Base-by-base conservation (phyloP, 306 rosid genomes). In the Rubus parviflorus region DNA sequence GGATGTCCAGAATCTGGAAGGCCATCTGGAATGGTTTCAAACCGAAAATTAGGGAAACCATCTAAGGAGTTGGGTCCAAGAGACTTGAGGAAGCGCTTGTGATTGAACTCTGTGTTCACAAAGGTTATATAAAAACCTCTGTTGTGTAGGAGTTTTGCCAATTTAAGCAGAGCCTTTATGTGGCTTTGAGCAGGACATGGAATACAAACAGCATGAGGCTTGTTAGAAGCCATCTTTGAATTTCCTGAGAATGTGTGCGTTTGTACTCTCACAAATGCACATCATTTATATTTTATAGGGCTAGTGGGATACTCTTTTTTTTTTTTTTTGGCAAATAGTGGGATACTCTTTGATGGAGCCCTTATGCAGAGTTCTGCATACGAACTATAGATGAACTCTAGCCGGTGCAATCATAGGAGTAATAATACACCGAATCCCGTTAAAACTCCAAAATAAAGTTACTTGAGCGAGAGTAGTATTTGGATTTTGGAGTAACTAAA, bases 161-260 rank as follows among this genome's bases (percentile, higher is more conserved):
- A 62, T 35, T 62, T 62, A 12, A 54, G 61, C 23, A 54, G 12
- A 0, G 25, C 61, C 61, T 54, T 54, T 54, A 54, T 54, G 25
- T 54, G 61, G 61, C 61, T 54, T 54, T 54, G 61, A 54, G 4
- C 3, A 19, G 25, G 61, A 54, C 10, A 0, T 54, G 61, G 61
- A 54, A 54, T 54, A 54, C 61, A 54, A 54, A 54, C 61, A 6
- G 61, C 25, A 54, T 54, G 61, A 19, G 61, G 61, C 61, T 54
- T 54, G 19, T 54, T 8, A 19, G 61, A 54, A 20, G 3, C 11
- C 61, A 54, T 54, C 61, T 54, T 54, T n/a, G 25, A 54, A 17
- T n/a, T 54, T 54, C 9, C 19, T 54, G 30, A 19, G 61, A 2
- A 1, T 6, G 61, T 54, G 30, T n/a, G 4, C 7, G 61, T 54